A percentile compares a stretch with the other conserved stretches of the same genome.
These are phyloP conservation scores for Fraxinus floribunda DNA, from an alignment of 305 asterid species.

Conservation along the genomic window DNA sequence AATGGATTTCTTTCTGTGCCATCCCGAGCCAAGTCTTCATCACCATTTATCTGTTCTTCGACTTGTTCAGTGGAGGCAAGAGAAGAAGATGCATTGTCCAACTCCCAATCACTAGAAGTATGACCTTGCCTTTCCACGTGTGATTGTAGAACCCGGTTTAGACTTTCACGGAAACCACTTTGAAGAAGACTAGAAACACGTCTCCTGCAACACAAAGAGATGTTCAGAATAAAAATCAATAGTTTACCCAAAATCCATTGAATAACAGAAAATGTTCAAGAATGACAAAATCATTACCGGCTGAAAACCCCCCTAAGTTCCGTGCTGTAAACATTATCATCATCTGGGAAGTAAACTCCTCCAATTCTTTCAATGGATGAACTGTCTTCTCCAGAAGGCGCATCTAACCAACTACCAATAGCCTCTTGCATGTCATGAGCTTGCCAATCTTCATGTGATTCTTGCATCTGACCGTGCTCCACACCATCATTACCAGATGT, in stretches of 20 bases:
- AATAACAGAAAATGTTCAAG: neutral
- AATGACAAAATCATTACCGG: conserved; percentile 45
- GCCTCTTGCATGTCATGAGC: conserved; percentile 56
- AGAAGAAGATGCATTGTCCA: conserved; percentile 42
- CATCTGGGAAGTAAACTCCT: conserved; percentile 45
- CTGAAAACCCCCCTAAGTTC: conserved; percentile 88
- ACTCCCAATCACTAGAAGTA: conserved; percentile 66
- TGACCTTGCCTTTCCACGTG: conserved; percentile 66
- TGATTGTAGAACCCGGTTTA: conserved; percentile 75
- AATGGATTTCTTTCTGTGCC: conserved; percentile 33
- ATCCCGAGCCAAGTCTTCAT: conserved; percentile 32
- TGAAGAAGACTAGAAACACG: conserved; percentile 82
- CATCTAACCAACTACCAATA: conserved; percentile 61
- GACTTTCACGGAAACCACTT: conserved; percentile 81
- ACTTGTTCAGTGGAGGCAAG: conserved; percentile 38
- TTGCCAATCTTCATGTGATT: conserved; percentile 59
- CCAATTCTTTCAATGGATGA: conserved; percentile 41
- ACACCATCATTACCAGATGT: conserved; percentile 35
- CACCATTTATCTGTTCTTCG: conserved; percentile 40
- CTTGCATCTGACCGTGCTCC: conserved; percentile 49
- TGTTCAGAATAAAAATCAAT: neutral
- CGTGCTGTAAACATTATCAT: conserved; percentile 55
- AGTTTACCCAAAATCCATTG: neutral
- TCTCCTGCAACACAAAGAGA: conserved; percentile 55
- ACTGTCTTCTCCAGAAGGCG: conserved; percentile 52